Evolutionary conservation across 2,329 filamentous ascomycete species (phyloP).

Genomic region (Aspergillus sp.): DNA sequence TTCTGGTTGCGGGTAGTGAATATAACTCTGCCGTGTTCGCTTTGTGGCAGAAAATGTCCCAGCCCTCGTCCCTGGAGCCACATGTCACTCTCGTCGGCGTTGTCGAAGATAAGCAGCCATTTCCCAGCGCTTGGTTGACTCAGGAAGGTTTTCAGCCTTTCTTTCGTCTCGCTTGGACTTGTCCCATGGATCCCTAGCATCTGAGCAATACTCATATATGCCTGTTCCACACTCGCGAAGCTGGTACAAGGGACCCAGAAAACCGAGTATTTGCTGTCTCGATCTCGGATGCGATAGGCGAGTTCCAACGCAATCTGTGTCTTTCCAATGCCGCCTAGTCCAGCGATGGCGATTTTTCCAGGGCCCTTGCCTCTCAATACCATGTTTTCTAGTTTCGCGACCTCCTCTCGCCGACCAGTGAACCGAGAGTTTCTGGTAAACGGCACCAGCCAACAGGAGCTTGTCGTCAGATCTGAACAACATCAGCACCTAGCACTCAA

Average conservation of each 20-base stretch:
- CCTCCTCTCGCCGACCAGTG: neutral
- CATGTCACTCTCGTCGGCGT: slow-evolving; percentile 23
- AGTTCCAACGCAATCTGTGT: neutral
- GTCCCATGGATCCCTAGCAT: slow-evolving; percentile 11
- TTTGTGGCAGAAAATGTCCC: slow-evolving; percentile 15
- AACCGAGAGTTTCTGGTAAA: slow-evolving; percentile 13
- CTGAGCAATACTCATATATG: slow-evolving; percentile 14
- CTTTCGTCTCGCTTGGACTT: neutral
- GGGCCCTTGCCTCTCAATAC: neutral
- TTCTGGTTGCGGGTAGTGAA: slow-evolving; percentile 27
- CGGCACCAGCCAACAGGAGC: slow-evolving; percentile 8
- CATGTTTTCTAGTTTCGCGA: neutral
- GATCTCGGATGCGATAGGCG: slow-evolving; percentile 11
- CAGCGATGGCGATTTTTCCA: neutral
- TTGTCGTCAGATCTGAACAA: slow-evolving; percentile 4
- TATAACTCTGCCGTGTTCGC: slow-evolving; percentile 22
- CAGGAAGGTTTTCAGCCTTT: slow-evolving; percentile 8
- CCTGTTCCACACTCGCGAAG: slow-evolving; percentile 15
- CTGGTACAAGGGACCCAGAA: slow-evolving; percentile 30
- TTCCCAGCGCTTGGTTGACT: slow-evolving; percentile 7
- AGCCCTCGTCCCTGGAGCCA: slow-evolving; percentile 9
- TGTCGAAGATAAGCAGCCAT: slow-evolving; percentile 26
- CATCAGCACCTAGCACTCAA: neutral
- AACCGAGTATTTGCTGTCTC: slow-evolving; percentile 14
- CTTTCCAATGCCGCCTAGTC: slow-evolving; percentile 1